Percentiles rank a stretch among this genome's conserved stretches.
phyloP scores from a whole-genome alignment of 805 yeast species.

The Saturnispora kantuleensis region DNA sequence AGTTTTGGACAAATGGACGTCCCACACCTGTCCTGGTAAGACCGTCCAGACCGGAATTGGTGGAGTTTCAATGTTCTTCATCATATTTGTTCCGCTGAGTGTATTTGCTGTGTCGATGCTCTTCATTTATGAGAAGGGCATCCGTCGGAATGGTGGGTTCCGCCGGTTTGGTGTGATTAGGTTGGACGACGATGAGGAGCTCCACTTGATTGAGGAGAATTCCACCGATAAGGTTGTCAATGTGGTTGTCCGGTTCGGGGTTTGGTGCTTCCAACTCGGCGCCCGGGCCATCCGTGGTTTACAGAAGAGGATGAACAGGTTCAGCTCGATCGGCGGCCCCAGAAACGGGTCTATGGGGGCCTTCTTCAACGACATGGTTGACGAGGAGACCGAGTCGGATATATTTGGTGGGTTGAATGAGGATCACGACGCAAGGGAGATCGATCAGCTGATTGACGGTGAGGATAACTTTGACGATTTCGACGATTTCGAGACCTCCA shows the following conservation, averaged over 20 bases:
- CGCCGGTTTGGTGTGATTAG: constrained; percentile 77
- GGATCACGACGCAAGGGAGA: constrained; percentile 42
- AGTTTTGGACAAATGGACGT: constrained; percentile 52
- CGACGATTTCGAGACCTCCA: constrained; percentile 19
- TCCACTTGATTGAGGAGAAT: constrained; percentile 49
- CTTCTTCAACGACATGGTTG: constrained; percentile 24
- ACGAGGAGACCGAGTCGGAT: constrained; percentile 21
- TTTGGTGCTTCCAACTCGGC: constrained; percentile 23
- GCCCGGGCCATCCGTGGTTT: constrained; percentile 1
- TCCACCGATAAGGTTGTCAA: constrained; percentile 50
- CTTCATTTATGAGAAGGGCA: constrained; percentile 73
- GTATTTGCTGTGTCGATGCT: constrained; percentile 45
- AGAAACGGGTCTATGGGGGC: constrained; percentile 20
- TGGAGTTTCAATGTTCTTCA: constrained; percentile 42
- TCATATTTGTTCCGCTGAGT: constrained; percentile 47
- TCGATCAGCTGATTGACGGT: constrained; percentile 32
- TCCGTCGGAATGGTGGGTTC: constrained; percentile 70
- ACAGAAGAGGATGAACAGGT: constrained; percentile 7
- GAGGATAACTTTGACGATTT: constrained; percentile 23
- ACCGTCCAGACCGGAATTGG: constrained; percentile 47
- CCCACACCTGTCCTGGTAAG: constrained; percentile 84
- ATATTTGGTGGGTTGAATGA: constrained; percentile 24
- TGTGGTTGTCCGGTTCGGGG: constrained; percentile 47
- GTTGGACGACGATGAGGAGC: constrained; percentile 60
- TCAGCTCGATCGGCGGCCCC: constrained; percentile 14